Evolutionary conservation across 768 basidiomycete genomes (phyloP), one percentile per base, ranked within the genome.

Genomic region (Panus rudis): DNA sequence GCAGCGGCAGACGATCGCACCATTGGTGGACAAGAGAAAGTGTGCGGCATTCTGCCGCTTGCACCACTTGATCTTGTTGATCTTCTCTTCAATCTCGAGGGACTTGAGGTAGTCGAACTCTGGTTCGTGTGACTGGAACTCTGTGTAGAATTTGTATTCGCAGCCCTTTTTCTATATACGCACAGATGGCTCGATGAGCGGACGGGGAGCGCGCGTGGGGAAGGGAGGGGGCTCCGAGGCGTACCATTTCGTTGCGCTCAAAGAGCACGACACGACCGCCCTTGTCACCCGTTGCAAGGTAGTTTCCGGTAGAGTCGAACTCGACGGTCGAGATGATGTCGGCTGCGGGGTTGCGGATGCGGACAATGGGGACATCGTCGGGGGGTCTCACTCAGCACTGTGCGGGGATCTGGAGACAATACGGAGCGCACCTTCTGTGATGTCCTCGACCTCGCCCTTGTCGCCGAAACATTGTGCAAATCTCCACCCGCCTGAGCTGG

Each of bases 31-130:
- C 40, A 99, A 67, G 44, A 99, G 69, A 66, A 99, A 98, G 66
- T 99, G 96, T 34, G 96, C 93, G 35, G 88, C 76, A 63, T 98
- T 98, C 69, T 96, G 92, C 52, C 96, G 79, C 72, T 84, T 92
- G 75, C 93, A 97, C 96, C 96, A 99, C 64, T 92, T 91, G 79
- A 99, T 99, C 80, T 96, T 90, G 75, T 99, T 99, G 75, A 99
- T 99, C 84, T 99, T 99, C 78, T 99, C 96, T 69, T 99, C 96
- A 66, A 99, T 99, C 76, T 99, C 96, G 54, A 99, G 74, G 19
- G 92, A 96, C 75, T 99, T 99, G 60, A 99, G 82, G 66, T 99
- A 99, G 71, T 99, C 96, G 65, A 99, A 99, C 65, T 99, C 96
- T 43, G 96, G 96, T 64, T 99, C 96, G 64, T 99, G 96, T 35